phyloP scores from a whole-genome alignment of 441 rosid genomes.

The Omphalea diandra region DNA sequence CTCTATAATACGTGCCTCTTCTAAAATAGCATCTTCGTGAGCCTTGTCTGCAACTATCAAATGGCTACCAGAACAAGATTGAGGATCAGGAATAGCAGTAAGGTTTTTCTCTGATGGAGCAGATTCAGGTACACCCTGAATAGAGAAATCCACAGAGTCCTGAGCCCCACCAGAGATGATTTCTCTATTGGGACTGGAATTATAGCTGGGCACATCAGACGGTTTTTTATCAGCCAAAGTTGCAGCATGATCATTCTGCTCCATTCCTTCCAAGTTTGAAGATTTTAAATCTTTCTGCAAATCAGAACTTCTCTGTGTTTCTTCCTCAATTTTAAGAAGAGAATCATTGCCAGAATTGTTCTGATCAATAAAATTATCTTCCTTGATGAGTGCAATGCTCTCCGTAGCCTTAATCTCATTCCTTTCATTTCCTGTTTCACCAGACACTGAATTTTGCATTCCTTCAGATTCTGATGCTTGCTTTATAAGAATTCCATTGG shows the following conservation, averaged over 20 bases:
- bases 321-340: conserved; percentile 52
- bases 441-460: conserved; percentile 35
- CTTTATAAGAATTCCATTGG: conserved; percentile 39
- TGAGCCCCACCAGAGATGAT: conserved; percentile 36
- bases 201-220: conserved; percentile 29
- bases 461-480: conserved; percentile 46
- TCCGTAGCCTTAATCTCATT: conserved; percentile 41
- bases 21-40: conserved; percentile 79
- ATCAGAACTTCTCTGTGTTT: conserved; percentile 36
- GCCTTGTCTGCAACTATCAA: conserved; percentile 49
- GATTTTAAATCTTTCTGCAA: conserved; percentile 45
- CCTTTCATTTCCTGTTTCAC: conserved; percentile 44
- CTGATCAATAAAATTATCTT: conserved; percentile 31
- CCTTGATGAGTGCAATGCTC: conserved; percentile 26
- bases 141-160: conserved; percentile 36
- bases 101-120: conserved; percentile 36
- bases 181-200: conserved; percentile 37
- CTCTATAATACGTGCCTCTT: conserved; percentile 91
- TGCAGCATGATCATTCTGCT: conserved; percentile 38
- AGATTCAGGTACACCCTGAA: conserved; percentile 39
- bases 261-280: conserved; percentile 36
- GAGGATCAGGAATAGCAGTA: conserved; percentile 41
- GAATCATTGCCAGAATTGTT: conserved; percentile 38
- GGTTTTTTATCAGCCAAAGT: conserved; percentile 38
- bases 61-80: conserved; percentile 40